phyloP scores from a whole-genome alignment of 2,329 filamentous ascomycete species.

The Diaporthe citriasiana region DNA sequence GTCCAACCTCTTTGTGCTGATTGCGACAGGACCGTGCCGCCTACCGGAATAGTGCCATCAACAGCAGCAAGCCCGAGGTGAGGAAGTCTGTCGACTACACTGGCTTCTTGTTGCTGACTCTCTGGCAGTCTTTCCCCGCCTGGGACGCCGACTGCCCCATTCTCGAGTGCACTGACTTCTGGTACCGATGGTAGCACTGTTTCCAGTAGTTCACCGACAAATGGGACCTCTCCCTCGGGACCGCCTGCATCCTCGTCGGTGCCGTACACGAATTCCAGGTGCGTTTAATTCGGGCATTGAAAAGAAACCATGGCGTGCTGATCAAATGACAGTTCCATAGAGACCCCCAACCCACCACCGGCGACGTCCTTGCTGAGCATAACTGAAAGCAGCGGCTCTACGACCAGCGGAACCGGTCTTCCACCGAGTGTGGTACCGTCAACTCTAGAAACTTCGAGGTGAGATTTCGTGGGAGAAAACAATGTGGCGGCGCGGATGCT shows the following conservation, averaged over 20 bases:
- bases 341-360: not conserved
- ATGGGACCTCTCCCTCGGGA: slow-evolving; percentile 40
- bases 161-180: slow-evolving; percentile 11
- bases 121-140: not conserved
- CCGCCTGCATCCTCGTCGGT: slow-evolving; percentile 40
- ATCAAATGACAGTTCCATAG: slow-evolving; percentile 21
- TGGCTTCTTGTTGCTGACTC: not conserved
- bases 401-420: slow-evolving; percentile 4
- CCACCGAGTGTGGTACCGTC: not conserved
- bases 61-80: slow-evolving; percentile 23
- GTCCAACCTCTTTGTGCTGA: not conserved
- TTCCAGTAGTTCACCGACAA: slow-evolving; percentile 2
- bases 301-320: slow-evolving; percentile 1
- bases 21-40: not conserved
- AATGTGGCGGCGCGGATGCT: not conserved
- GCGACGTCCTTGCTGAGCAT: not conserved
- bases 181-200: slow-evolving; percentile 1
- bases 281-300: not conserved
- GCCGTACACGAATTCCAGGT: slow-evolving; percentile 39
- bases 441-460: slow-evolving; percentile 21
- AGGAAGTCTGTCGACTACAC: not conserved
- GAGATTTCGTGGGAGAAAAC: not conserved
- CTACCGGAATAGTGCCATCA: not conserved
- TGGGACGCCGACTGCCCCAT: not conserved
- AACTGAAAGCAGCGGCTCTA: not conserved